Evolutionary conservation across 371 early-diverging fungal genomes (phyloP), one percentile per base, ranked within the genome.

Genomic region (Capillidium rhysosporum): DNA sequence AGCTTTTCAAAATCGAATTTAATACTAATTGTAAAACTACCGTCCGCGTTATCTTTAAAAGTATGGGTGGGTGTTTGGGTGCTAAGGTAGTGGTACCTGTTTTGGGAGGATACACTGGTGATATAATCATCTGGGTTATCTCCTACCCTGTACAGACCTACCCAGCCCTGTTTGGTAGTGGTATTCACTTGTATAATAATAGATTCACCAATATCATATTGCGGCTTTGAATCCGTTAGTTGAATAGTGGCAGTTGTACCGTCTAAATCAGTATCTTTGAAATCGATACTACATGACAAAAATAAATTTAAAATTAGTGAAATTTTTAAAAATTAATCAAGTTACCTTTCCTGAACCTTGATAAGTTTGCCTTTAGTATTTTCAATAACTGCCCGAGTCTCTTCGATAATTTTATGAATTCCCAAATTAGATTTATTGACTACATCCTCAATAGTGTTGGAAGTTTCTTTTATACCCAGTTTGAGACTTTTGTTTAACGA

Each of bases 111-210:
- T 2, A 73, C 64, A 9, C 76, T 85, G 24, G 96, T 89, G 31
- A 87, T 63, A 29, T 70, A 75, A n/a, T 64, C 60, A 30, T 74
- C 71, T 39, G 76, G 70, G 64, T 91, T 90, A 21, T 76, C 70
- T 0, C 71, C 73, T 0, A 86, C 75, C 31, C 75, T 73, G 65
- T 91, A 95, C 1, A 92, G 66, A 28, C 92, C 96, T 57, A 95
- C 80, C 94, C 96, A 93, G 65, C 92, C 93, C 47, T 73, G 10
- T 10, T 20, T 69, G n/a, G 54, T 40, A 83, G 70, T 61, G 79
- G 77, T 54, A 74, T 73, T 55, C 62, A 66, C 18, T 77, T 85
- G 0, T 84, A 89, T 1, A 74, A 72, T 80, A 89, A 91, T 8
- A 60, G 55, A 1, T 40, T 39, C 87, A 66, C 0, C 56, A 60